These are phyloP conservation scores for Chalaropsis ovoidea DNA, from an alignment of 2,329 filamentous ascomycete genomes.

Conservation along the genomic window DNA sequence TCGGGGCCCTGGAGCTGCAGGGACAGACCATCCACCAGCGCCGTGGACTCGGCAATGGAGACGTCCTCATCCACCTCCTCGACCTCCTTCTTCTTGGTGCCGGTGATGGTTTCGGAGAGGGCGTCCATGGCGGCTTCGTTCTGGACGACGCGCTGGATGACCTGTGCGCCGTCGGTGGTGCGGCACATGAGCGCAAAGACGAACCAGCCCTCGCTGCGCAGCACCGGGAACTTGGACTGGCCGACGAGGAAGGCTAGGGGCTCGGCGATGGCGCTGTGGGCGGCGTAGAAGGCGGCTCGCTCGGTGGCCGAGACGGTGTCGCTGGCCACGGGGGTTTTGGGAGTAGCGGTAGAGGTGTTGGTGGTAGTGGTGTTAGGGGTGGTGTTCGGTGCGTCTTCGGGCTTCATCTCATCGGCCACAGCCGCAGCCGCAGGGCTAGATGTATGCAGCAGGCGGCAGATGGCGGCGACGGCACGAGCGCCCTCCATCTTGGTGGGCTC, in stretches of 20 bases:
- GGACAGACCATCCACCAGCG: constrained; percentile 31
- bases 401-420: neutral
- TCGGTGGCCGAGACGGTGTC: constrained; percentile 26
- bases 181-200: constrained; percentile 51
- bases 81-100: constrained; percentile 15
- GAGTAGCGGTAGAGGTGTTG: constrained; percentile 20
- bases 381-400: constrained; percentile 19
- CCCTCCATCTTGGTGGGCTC: constrained; percentile 51
- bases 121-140: constrained; percentile 18
- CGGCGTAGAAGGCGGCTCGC: constrained; percentile 38
- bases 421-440: constrained; percentile 29
- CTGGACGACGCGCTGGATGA: constrained; percentile 39
- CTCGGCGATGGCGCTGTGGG: constrained; percentile 36
- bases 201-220: constrained; percentile 53
- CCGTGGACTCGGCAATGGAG: constrained; percentile 25
- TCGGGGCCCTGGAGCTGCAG: constrained; percentile 21
- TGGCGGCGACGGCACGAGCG: constrained; percentile 42
- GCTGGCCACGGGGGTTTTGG: constrained; percentile 2
- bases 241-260: constrained; percentile 44
- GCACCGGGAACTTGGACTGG: constrained; percentile 48
- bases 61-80: constrained; percentile 26
- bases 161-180: constrained; percentile 39
- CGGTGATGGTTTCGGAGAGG: constrained; percentile 16
- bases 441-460: constrained; percentile 46
- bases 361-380: neutral